phyloP scores from a whole-genome alignment of 2,329 filamentous ascomycete genomes.

The Fusarium sp. region DNA sequence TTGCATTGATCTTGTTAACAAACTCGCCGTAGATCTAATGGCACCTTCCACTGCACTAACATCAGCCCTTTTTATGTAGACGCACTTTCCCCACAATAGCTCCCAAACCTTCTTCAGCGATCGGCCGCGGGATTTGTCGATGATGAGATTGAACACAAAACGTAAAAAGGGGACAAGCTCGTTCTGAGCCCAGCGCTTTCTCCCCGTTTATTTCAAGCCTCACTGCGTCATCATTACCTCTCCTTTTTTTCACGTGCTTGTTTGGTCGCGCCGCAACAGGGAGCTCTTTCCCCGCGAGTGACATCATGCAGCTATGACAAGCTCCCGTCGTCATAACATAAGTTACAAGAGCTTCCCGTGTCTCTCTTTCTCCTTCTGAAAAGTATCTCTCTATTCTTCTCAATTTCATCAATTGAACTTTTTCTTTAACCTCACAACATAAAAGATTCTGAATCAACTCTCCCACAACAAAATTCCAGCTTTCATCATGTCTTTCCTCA shows the following conservation, averaged over 20 bases:
- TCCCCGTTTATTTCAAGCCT: constrained; percentile 19
- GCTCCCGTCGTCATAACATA: constrained; percentile 35
- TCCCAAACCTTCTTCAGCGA: constrained; percentile 6
- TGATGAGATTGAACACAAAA: constrained; percentile 16
- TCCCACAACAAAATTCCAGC: neutral
- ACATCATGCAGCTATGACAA: constrained; percentile 38
- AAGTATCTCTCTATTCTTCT: neutral
- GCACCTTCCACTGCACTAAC: constrained; percentile 10
- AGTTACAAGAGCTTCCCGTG: constrained; percentile 19
- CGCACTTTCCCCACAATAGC: constrained; percentile 11
- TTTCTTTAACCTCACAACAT: neutral
- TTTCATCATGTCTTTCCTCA: constrained; percentile 61
- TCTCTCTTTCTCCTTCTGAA: neutral
- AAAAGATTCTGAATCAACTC: neutral
- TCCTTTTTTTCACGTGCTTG: constrained; percentile 30
- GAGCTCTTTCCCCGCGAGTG: constrained; percentile 36
- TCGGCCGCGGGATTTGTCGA: constrained; percentile 27
- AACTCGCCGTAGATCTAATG: neutral
- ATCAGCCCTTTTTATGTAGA: neutral
- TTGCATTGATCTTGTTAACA: neutral
- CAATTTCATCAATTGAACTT: constrained; percentile 16
- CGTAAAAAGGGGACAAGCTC: constrained; percentile 4
- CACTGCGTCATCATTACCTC: constrained; percentile 40
- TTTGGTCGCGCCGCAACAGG: constrained; percentile 26
- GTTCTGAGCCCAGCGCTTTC: neutral